These are phyloP conservation scores for Tritrichomonas foetus DNA, from an alignment of 208 protist genomes.

Conservation along the genomic window DNA sequence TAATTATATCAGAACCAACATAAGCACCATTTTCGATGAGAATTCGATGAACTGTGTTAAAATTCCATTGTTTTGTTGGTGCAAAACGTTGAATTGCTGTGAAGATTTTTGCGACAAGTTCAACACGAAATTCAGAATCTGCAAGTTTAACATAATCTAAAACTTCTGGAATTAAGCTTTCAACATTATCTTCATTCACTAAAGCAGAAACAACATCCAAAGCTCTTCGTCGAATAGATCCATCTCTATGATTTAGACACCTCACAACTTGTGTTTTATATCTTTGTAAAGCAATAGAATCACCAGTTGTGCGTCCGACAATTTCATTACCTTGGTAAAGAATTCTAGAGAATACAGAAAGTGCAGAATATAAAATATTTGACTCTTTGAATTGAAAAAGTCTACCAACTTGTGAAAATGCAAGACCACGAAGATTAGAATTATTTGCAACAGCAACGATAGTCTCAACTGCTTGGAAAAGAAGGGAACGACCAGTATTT, in stretches of 20 bases:
- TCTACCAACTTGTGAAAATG: conserved; percentile 1
- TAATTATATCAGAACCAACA: not conserved
- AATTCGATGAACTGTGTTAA: not conserved
- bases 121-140: not conserved
- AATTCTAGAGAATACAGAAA: conserved; percentile 2
- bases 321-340: conserved; percentile 21
- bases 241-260: not conserved
- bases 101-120: conserved; percentile 23
- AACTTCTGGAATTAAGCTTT: conserved; percentile 10
- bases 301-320: not conserved
- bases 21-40: not conserved
- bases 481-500: not conserved
- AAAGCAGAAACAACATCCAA: conserved; percentile 18
- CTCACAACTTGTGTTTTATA: conserved; percentile 18
- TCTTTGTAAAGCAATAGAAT: not conserved
- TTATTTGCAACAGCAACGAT: conserved; percentile 2
- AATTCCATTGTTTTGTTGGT: not conserved
- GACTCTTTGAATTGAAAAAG: conserved; percentile 13
- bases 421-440: not conserved
- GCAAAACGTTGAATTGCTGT: conserved; percentile 25
- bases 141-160: conserved; percentile 10
- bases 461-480: not conserved
- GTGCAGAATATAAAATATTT: conserved; percentile 19
- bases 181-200: not conserved
- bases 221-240: not conserved